phyloP scores from a whole-genome alignment of 176 grass and related monocot species.

The Bonia amplexicaulis region DNA sequence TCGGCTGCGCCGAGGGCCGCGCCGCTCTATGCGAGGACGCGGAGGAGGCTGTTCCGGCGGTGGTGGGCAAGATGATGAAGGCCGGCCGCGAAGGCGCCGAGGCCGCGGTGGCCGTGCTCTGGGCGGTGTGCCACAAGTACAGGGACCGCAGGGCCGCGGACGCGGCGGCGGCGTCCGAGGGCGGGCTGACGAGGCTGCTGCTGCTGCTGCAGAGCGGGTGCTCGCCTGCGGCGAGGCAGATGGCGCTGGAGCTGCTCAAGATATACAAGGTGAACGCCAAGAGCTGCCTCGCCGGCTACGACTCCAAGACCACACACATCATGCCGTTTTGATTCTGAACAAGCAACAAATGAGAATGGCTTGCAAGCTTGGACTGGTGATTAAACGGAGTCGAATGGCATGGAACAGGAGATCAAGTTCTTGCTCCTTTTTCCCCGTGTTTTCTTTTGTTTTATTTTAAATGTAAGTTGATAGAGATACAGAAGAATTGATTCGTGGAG shows the following conservation, averaged over 20 bases:
- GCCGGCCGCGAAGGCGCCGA: slow-evolving; percentile 56
- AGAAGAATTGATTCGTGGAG: slow-evolving; percentile 28
- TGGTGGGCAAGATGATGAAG: slow-evolving; percentile 80
- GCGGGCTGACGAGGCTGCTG: slow-evolving; percentile 64
- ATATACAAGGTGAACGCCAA: slow-evolving; percentile 76
- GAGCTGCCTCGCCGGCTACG: slow-evolving; percentile 87
- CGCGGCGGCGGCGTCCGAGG: slow-evolving; percentile 44
- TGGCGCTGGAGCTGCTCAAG: slow-evolving; percentile 83
- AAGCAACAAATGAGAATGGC: slow-evolving; percentile 10
- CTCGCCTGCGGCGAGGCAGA: slow-evolving; percentile 67
- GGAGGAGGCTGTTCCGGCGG: slow-evolving; percentile 31
- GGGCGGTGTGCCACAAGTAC: slow-evolving; percentile 76
- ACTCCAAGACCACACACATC: slow-evolving; percentile 90
- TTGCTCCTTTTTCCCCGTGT: background rate
- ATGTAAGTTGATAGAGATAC: slow-evolving; percentile 40
- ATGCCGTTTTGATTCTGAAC: slow-evolving; percentile 81
- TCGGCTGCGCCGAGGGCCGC: slow-evolving; percentile 70
- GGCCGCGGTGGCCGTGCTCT: slow-evolving; percentile 74
- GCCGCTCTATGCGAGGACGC: slow-evolving; percentile 65
- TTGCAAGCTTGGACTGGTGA: background rate
- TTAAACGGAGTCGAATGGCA: background rate
- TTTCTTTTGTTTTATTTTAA: background rate
- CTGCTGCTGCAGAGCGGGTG: slow-evolving; percentile 84
- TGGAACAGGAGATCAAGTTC: slow-evolving; percentile 8
- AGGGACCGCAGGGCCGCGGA: slow-evolving; percentile 65